Evolutionary conservation across 2,329 filamentous ascomycete genomes (phyloP).

Genomic region (Calonectria honghensis): DNA sequence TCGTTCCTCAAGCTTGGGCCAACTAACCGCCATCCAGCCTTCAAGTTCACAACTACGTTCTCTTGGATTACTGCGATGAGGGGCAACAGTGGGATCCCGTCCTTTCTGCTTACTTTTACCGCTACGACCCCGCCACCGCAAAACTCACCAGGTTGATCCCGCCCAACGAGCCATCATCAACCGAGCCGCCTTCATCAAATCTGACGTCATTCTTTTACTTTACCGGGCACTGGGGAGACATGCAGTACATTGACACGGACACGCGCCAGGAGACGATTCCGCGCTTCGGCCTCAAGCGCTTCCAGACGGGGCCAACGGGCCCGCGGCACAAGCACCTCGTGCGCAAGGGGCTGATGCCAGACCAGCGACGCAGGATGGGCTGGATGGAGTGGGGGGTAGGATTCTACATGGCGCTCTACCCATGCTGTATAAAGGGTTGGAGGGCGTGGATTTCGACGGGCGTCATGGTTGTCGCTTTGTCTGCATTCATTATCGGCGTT

Average conservation of each 20-base stretch:
- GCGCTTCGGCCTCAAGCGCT: constrained; percentile 58
- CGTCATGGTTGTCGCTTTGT: constrained; percentile 40
- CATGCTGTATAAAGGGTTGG: constrained; percentile 60
- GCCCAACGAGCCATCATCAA: constrained; percentile 36
- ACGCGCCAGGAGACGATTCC: constrained; percentile 57
- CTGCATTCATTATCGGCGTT: constrained; percentile 36
- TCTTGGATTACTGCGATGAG: constrained; percentile 60
- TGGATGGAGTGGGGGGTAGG: constrained; percentile 57
- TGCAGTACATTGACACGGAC: constrained; percentile 55
- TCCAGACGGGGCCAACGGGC: constrained; percentile 57
- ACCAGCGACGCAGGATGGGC: constrained; percentile 45
- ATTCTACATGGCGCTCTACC: constrained; percentile 57
- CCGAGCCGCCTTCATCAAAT: constrained; percentile 47
- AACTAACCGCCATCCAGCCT: constrained; percentile 45
- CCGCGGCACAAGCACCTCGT: constrained; percentile 59
- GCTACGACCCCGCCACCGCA: constrained; percentile 53
- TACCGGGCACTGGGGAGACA: constrained; percentile 59
- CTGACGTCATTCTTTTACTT: constrained; percentile 61
- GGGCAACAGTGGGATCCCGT: constrained; percentile 60
- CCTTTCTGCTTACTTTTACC: constrained; percentile 61
- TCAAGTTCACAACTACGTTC: constrained; percentile 58
- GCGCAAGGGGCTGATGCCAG: constrained; percentile 57
- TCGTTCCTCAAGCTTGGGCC: neutral
- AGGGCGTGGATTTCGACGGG: constrained; percentile 55
- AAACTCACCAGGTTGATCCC: constrained; percentile 47